These are phyloP conservation scores for Chamaecrista fasciculata DNA, from an alignment of 306 rosid species.

Conservation along the genomic window DNA sequence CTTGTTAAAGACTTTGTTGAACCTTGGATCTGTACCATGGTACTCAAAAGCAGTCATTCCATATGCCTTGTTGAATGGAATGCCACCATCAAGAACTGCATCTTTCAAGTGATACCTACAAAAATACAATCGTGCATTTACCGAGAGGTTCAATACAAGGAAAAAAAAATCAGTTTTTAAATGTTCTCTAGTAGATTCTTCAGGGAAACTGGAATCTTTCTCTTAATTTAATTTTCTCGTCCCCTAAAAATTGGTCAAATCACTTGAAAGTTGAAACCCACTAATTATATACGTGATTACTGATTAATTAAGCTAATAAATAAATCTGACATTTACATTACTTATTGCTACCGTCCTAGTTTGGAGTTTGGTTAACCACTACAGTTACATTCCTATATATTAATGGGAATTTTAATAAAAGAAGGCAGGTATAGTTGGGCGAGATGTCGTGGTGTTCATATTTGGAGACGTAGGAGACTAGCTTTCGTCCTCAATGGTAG, in stretches of 20 bases:
- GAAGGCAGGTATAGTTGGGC: background rate
- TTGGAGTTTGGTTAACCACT: conserved; percentile 21
- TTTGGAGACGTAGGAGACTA: background rate
- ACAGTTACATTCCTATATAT: no score
- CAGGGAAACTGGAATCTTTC: no score
- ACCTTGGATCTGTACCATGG: conserved; percentile 79
- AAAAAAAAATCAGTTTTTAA: no score
- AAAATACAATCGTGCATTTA: background rate
- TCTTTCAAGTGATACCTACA: conserved; percentile 86
- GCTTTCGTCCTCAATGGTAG: conserved; percentile 24
- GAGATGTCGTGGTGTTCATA: conserved; percentile 3
- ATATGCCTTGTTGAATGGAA: conserved; percentile 90
- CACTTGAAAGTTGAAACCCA: no score
- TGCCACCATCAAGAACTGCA: conserved; percentile 82
- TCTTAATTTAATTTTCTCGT: no score
- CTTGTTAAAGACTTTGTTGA: conserved; percentile 86
- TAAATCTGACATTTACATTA: no score
- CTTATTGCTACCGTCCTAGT: no score
- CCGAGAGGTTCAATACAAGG: background rate
- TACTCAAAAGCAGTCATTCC: conserved; percentile 92
- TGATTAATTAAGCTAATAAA: no score
- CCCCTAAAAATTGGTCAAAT: no score
- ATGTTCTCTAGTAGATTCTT: background rate
- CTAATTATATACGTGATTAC: no score
- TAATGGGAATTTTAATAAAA: no score